Conservation (phyloP, 495 filamentous ascomycete species). For the Penicillium cataractarum region DNA sequence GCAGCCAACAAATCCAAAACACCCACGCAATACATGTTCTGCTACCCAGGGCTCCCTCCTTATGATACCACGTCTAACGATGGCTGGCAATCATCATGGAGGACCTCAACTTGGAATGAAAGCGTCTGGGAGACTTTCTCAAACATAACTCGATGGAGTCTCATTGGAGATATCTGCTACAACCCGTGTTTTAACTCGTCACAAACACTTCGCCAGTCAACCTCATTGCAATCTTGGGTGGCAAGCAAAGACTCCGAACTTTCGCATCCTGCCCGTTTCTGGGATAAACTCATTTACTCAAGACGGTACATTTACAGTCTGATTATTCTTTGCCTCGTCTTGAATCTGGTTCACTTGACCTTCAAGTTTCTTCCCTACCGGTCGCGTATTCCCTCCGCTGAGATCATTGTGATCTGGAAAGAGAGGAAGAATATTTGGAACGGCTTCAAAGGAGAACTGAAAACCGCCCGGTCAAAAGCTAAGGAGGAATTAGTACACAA, state of each 20-base stretch:
- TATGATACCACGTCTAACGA: slow-evolving; percentile 27
- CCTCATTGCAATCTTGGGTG: slow-evolving; percentile 20
- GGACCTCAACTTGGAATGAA: slow-evolving; percentile 33
- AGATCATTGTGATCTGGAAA: slow-evolving; percentile 31
- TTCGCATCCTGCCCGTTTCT: slow-evolving; percentile 16
- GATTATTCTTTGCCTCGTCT: slow-evolving; percentile 28
- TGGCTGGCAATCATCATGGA: slow-evolving; percentile 32
- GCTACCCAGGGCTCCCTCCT: slow-evolving; percentile 33
- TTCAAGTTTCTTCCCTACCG: slow-evolving; percentile 33
- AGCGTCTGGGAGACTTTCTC: slow-evolving; percentile 38
- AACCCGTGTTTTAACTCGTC: slow-evolving; percentile 41
- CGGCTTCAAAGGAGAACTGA: slow-evolving; percentile 27
- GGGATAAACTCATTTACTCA: slow-evolving; percentile 31
- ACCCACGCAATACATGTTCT: slow-evolving; percentile 39
- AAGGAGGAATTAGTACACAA: neutral
- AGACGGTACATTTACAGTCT: slow-evolving; percentile 40
- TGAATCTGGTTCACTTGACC: slow-evolving; percentile 31
- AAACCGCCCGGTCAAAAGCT: neutral
- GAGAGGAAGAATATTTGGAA: slow-evolving; percentile 26
- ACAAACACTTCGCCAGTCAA: slow-evolving; percentile 31
- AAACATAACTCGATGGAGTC: slow-evolving; percentile 25
- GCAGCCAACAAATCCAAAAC: slow-evolving; percentile 18
- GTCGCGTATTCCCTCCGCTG: slow-evolving; percentile 32
- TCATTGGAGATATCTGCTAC: slow-evolving; percentile 33
- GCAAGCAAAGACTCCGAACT: slow-evolving; percentile 10